A percentile compares a stretch with the other conserved stretches of the same genome.
phyloP scores from a whole-genome alignment of 1,284 basidiomycete species.

The Microstroma glucosiphilum region DNA sequence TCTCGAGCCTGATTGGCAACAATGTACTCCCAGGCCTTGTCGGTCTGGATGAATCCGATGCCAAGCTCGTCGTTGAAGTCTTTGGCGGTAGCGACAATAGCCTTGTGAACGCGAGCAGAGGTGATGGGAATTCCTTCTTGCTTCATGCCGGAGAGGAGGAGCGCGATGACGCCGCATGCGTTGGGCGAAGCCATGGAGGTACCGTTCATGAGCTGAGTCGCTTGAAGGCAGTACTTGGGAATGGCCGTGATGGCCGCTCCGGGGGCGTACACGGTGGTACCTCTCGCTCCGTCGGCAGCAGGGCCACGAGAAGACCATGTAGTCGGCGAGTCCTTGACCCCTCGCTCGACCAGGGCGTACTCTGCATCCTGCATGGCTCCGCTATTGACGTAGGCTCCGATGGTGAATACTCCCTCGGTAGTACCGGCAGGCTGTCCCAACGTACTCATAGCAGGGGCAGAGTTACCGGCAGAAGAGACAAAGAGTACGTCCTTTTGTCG shows the following conservation, averaged over 20 bases:
- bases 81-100: constrained; percentile 45
- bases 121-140: constrained; percentile 45
- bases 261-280: constrained; percentile 49
- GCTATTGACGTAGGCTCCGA: constrained; percentile 50
- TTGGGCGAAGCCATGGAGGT: constrained; percentile 51
- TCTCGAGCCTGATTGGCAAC: constrained; percentile 38
- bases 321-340: constrained; percentile 45
- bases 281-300: constrained; percentile 43
- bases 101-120: constrained; percentile 47
- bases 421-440: constrained; percentile 50
- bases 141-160: constrained; percentile 49
- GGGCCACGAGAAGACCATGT: constrained; percentile 52
- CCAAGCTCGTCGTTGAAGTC: constrained; percentile 49
- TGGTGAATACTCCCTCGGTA: constrained; percentile 46
- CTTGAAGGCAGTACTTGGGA: constrained; percentile 49
- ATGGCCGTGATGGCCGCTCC: constrained; percentile 51
- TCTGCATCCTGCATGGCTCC: constrained; percentile 51
- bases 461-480: constrained; percentile 47
- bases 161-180: constrained; percentile 46
- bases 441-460: constrained; percentile 50
- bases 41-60: constrained; percentile 47
- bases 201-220: constrained; percentile 50
- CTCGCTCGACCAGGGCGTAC: constrained; percentile 49
- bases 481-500: constrained; percentile 45
- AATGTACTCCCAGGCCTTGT: constrained; percentile 49